Percentiles rank a stretch among this genome's conserved stretches.
These are phyloP conservation scores for Russula dissimulans DNA, from an alignment of 768 basidiomycete genomes.

Conservation along the genomic window DNA sequence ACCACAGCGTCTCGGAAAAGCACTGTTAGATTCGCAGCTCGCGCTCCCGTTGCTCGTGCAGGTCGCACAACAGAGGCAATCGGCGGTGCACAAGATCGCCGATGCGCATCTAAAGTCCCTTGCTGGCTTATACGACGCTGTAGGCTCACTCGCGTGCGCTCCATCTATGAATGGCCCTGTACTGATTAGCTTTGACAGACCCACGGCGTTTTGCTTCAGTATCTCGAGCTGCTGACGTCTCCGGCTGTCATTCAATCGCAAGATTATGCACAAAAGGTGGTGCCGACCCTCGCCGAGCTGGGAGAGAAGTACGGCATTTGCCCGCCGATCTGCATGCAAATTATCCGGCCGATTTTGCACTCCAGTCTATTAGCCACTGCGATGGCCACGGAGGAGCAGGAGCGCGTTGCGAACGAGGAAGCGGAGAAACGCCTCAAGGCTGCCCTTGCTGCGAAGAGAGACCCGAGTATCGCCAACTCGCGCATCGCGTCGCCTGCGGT, in stretches of 20 bases:
- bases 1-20: conserved; percentile 56
- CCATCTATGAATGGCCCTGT: background rate
- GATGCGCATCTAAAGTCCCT: conserved; percentile 81
- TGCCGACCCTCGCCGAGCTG: conserved; percentile 70
- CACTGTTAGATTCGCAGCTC: conserved; percentile 57
- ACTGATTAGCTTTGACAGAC: conserved; percentile 42
- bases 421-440: conserved; percentile 77
- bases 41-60: conserved; percentile 87
- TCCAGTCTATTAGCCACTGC: conserved; percentile 51
- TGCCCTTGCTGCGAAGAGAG: conserved; percentile 67
- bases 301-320: conserved; percentile 71
- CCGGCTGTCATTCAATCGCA: conserved; percentile 55
- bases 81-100: conserved; percentile 64
- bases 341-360: conserved; percentile 76
- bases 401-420: conserved; percentile 60
- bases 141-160: conserved; percentile 34
- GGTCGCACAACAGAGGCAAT: conserved; percentile 84
- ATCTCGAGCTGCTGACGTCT: conserved; percentile 76
- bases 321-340: conserved; percentile 87
- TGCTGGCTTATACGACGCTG: conserved; percentile 81
- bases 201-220: conserved; percentile 88
- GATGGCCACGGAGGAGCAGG: conserved; percentile 56
- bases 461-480: conserved; percentile 46
- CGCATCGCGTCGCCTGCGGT: conserved; percentile 55
- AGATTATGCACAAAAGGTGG: conserved; percentile 63